Percentiles rank a stretch among this genome's conserved stretches.
Conservation (phyloP, 805 yeast genomes). For the Starmerella vitae region DNA sequence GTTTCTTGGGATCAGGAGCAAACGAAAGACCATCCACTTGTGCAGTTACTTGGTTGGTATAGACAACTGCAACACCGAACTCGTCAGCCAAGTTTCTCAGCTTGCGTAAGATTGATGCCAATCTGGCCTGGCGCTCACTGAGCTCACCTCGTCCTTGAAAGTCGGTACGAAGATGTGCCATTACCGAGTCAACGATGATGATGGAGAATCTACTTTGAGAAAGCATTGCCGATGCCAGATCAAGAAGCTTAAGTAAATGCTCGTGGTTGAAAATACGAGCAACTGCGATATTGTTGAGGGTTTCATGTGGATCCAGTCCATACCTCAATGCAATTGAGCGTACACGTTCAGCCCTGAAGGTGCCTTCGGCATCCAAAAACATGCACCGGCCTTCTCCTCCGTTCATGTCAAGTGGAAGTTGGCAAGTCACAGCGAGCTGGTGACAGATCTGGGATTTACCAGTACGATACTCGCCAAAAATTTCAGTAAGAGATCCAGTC, state of each 20-base stretch:
- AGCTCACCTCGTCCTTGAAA: conserved; percentile 91
- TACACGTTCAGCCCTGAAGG: conserved; percentile 83
- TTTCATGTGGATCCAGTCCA: conserved; percentile 83
- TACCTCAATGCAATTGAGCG: conserved; percentile 83
- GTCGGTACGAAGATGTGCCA: conserved; percentile 93
- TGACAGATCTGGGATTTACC: conserved; percentile 97
- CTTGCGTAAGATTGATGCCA: conserved; percentile 83
- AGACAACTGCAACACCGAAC: conserved; percentile 92
- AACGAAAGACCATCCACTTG: conserved; percentile 86
- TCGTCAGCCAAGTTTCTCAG: conserved; percentile 92
- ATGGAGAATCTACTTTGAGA: conserved; percentile 81
- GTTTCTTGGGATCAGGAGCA: conserved; percentile 95
- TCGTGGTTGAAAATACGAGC: conserved; percentile 97
- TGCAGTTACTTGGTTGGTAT: conserved; percentile 93
- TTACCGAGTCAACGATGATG: conserved; percentile 88
- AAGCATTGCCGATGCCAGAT: conserved; percentile 93
- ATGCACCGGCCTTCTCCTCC: conserved; percentile 98
- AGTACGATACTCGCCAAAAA: conserved; percentile 94
- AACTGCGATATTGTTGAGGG: conserved; percentile 92
- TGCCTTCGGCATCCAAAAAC: conserved; percentile 93
- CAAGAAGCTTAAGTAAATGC: conserved; percentile 76
- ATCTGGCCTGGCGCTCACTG: conserved; percentile 86
- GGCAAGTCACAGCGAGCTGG: conserved; percentile 92
- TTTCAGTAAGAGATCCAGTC: conserved; percentile 92
- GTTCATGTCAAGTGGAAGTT: conserved; percentile 88